These are phyloP conservation scores for Dictyostelium firmibasis DNA, from an alignment of 78 protist species.

Conservation along the genomic window DNA sequence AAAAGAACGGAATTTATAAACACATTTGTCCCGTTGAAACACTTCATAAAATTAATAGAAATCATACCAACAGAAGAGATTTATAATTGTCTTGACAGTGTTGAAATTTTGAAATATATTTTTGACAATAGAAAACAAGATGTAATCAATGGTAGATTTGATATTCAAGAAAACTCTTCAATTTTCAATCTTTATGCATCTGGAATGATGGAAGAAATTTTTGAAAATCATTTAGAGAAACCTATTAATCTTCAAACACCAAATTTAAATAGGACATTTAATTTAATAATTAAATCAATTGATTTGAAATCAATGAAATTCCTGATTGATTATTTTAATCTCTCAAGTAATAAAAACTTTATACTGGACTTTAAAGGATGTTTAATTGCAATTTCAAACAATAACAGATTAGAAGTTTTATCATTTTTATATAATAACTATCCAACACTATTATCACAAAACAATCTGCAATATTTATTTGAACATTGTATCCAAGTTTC, in stretches of 20 bases:
- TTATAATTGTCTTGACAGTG: neutral
- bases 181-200: neutral
- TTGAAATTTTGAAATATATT: neutral
- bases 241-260: neutral
- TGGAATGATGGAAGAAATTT: neutral
- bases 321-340: neutral
- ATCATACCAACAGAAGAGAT: neutral
- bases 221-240: neutral
- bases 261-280: neutral
- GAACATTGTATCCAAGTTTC: neutral
- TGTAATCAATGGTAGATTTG: neutral
- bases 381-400: neutral
- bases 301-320: neutral
- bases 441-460: neutral
- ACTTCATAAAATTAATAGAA: neutral
- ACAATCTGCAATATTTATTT: neutral
- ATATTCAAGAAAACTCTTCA: neutral
- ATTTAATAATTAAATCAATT: neutral
- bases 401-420: neutral
- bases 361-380: neutral
- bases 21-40: neutral
- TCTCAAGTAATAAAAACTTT: neutral
- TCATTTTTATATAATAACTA: neutral
- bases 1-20: neutral
- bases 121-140: neutral